Evolutionary conservation across 164 flowering plant species (phyloP).

Genomic region (Hamamelis virginiana): DNA sequence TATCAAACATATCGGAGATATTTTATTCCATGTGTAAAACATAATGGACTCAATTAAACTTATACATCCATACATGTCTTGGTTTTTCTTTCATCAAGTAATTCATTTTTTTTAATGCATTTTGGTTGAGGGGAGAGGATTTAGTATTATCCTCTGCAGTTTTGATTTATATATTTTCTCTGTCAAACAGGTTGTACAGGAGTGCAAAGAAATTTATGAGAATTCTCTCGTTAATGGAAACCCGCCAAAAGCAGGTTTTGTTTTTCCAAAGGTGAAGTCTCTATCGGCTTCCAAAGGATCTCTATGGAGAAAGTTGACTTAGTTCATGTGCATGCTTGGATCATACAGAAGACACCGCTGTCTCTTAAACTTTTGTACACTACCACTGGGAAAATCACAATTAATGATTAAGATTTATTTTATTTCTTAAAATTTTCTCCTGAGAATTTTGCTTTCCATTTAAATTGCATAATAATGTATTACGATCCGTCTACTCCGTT

Average conservation of each 20-base stretch:
- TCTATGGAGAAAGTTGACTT: conserved; percentile 82
- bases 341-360: no score
- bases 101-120: background rate
- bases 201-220: conserved; percentile 94
- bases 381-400: no score
- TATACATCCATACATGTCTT: no score
- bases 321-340: conserved; percentile 7
- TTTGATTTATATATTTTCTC: conserved; percentile 3
- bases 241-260: conserved; percentile 87
- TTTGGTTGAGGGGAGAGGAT: background rate
- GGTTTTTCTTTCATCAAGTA: no score
- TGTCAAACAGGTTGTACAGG: conserved; percentile 79
- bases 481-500: background rate
- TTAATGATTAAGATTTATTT: background rate
- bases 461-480: background rate
- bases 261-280: conserved; percentile 78
- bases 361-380: no score
- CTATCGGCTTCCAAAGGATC: conserved; percentile 62
- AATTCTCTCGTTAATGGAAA: conserved; percentile 79
- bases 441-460: background rate
- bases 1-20: no score
- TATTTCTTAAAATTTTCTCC: background rate
- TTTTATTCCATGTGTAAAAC: no score
- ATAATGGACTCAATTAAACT: no score
- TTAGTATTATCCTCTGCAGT: background rate